These are phyloP conservation scores for Pseudofabraea citricarpa DNA, from an alignment of 2,329 filamentous ascomycete genomes.

Conservation along the genomic window DNA sequence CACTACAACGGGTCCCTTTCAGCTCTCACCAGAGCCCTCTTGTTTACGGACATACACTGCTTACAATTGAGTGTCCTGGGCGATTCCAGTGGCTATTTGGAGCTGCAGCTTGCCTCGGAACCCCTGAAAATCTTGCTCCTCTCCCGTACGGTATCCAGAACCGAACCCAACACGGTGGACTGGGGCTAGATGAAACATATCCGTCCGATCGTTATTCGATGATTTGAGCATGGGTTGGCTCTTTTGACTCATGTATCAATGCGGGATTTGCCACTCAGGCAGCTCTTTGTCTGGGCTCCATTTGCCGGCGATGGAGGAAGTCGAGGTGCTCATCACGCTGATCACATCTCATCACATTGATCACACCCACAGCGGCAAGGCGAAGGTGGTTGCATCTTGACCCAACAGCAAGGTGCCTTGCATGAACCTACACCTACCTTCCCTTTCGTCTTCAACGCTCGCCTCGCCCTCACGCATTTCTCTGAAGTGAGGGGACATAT, in stretches of 20 bases:
- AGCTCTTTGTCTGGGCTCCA: background rate
- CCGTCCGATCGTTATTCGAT: constrained; percentile 4
- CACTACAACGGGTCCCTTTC: too few species aligned
- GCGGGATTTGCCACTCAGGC: background rate
- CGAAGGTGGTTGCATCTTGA: too few species aligned
- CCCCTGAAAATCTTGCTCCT: background rate
- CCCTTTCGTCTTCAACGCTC: background rate
- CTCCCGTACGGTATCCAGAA: background rate
- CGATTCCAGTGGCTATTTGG: too few species aligned
- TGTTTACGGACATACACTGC: too few species aligned
- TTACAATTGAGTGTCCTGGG: too few species aligned
- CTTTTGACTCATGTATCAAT: background rate
- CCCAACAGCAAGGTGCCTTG: background rate
- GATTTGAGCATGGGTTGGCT: background rate
- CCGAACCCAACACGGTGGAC: background rate
- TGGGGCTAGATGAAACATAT: background rate
- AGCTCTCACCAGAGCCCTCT: too few species aligned
- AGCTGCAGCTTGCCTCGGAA: too few species aligned
- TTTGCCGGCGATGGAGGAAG: background rate
- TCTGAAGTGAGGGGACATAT: background rate
- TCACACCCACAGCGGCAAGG: too few species aligned
- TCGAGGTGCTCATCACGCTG: too few species aligned
- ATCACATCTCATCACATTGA: too few species aligned
- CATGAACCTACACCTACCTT: background rate
- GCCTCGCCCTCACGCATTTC: constrained; percentile 1